A percentile compares a stretch with the other conserved stretches of the same genome.
Conservation (phyloP, 2,329 filamentous ascomycete species). For the Raffaelea arxii region DNA sequence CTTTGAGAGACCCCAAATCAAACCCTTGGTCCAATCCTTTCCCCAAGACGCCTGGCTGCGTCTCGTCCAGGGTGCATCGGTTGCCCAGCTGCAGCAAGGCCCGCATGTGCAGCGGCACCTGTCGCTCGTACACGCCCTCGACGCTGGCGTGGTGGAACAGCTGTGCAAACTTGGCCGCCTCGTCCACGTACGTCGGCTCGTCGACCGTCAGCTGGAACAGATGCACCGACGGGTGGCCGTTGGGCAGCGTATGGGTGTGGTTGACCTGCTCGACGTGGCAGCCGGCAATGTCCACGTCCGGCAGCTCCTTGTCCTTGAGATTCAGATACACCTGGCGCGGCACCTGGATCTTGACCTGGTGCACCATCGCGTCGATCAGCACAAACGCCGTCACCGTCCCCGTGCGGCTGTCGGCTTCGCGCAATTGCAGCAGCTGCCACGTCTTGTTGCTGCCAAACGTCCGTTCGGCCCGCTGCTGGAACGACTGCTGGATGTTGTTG, state of each 20-base stretch:
- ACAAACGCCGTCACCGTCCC: constrained; percentile 85
- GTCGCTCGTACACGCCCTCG: constrained; percentile 93
- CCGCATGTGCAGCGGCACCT: constrained; percentile 76
- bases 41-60: constrained; percentile 80
- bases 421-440: constrained; percentile 89
- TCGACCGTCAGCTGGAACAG: constrained; percentile 88
- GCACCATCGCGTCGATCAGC: constrained; percentile 86
- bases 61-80: constrained; percentile 86
- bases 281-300: constrained; percentile 75
- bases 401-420: constrained; percentile 69
- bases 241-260: constrained; percentile 85
- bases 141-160: constrained; percentile 90
- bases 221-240: constrained; percentile 87
- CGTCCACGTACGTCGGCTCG: constrained; percentile 77
- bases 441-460: constrained; percentile 87
- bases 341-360: constrained; percentile 79
- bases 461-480: constrained; percentile 84
- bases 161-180: constrained; percentile 70
- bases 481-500: constrained; percentile 56
- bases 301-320: constrained; percentile 75
- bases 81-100: constrained; percentile 86
- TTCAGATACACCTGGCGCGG: constrained; percentile 87
- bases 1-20: constrained; percentile 68
- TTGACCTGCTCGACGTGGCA: constrained; percentile 90
- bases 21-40: constrained; percentile 92